Conservation (phyloP, 139 green algal genomes). For the Spirogloea muscicola region DNA sequence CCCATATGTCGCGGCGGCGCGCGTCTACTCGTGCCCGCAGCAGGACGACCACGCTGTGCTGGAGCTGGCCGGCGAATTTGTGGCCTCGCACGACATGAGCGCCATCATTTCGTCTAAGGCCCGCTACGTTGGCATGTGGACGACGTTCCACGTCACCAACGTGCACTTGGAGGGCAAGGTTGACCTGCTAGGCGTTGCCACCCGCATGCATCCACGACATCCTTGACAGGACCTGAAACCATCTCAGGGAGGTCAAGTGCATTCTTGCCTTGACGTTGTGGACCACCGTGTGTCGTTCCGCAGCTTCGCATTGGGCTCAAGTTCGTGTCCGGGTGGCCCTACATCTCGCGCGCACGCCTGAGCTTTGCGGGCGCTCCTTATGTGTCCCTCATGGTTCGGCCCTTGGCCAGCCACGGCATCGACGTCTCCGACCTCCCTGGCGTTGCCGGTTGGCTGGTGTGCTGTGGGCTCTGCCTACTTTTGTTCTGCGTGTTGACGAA, state of each 20-base stretch:
- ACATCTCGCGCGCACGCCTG: constrained; percentile 7
- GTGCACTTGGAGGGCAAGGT: constrained; percentile 36
- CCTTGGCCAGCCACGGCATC: background rate
- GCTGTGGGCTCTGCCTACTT: too few relatives aligned
- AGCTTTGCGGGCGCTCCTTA: constrained; percentile 14
- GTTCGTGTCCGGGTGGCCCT: constrained; percentile 19
- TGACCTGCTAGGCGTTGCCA: background rate
- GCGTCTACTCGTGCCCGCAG: constrained; percentile 5
- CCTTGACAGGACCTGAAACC: background rate
- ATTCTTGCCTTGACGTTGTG: background rate
- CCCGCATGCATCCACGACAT: background rate
- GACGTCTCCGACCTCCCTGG: background rate
- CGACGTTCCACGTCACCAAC: background rate
- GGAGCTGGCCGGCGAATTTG: constrained; percentile 29
- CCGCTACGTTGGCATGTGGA: constrained; percentile 9
- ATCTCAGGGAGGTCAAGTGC: background rate
- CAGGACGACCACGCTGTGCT: constrained; percentile 18
- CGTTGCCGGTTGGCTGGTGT: background rate
- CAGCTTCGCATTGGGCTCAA: background rate
- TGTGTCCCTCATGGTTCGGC: background rate
- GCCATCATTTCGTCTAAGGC: constrained; percentile 4
- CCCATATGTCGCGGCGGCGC: background rate
- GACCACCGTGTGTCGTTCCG: too few relatives aligned
- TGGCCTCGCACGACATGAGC: constrained; percentile 15
- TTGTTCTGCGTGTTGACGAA: too few relatives aligned